Percentiles rank a stretch among this genome's conserved stretches.
phyloP scores from a whole-genome alignment of 2,329 filamentous ascomycete species.

The Aspergillus alliaceus region DNA sequence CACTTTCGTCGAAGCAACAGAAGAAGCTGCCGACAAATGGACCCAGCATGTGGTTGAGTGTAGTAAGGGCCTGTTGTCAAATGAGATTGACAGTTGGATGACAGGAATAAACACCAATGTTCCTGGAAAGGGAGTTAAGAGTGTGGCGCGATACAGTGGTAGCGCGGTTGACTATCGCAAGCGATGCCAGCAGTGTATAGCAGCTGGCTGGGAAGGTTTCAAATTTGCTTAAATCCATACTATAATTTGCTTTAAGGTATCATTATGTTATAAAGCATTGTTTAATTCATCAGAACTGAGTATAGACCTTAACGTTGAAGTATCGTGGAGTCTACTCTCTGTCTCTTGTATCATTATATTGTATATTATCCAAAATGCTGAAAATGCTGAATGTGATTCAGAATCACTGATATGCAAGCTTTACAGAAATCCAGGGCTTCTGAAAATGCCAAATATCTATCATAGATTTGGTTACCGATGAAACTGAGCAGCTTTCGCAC shows the following conservation, averaged over 20 bases:
- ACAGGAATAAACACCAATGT: constrained; percentile 55
- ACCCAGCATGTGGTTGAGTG: constrained; percentile 52
- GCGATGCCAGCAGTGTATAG: background rate
- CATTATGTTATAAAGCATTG: no score
- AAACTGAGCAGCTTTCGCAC: no score
- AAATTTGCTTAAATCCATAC: background rate
- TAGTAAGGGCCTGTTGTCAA: constrained; percentile 45
- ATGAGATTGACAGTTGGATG: constrained; percentile 57
- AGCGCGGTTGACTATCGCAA: background rate
- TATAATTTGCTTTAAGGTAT: background rate
- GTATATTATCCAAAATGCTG: no score
- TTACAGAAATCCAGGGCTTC: no score
- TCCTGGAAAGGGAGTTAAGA: background rate
- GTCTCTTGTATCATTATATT: no score
- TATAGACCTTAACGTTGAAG: no score
- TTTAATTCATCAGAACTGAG: no score
- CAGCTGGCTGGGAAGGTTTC: background rate
- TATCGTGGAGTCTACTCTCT: no score
- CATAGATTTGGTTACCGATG: no score
- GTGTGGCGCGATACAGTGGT: background rate
- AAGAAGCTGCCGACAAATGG: constrained; percentile 44
- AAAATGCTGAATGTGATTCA: no score
- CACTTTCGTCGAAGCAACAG: constrained; percentile 42
- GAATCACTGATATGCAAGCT: no score
- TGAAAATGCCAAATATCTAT: no score